Evolutionary conservation across 768 basidiomycete species (phyloP), one percentile per base, ranked within the genome.

Genomic region (Pleurotus djamor): DNA sequence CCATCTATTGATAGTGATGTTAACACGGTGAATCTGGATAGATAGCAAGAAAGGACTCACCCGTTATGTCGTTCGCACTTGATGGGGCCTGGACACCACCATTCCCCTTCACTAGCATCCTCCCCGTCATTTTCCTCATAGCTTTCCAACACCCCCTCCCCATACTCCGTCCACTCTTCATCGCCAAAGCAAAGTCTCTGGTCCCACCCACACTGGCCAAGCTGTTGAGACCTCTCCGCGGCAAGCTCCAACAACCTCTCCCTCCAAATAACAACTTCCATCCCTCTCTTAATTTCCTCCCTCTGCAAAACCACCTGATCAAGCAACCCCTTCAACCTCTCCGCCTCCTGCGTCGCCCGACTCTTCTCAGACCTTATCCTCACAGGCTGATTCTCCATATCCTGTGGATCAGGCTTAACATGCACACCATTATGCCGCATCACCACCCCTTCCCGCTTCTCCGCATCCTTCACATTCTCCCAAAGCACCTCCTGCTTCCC

Each of bases 131-230:
- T 67, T 47, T 77, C 71, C 36, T 86, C 87, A 61, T 92, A 92
- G 65, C 85, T 87, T 67, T 92, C 87, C 65, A 91, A 64, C 28
- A 87, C 88, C 13, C 81, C 82, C 2, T 72, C 75, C 7, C 85
- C 88, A 70, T 86, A 88, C 51, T 88, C 88, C 38, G 74, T 80
- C 78, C 85, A 92, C 68, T 92, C 90, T 59, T 87, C 85, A 49
- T 93, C 90, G n/a, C 88, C 88, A 68, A 88, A 87, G 60, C 89
- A 89, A 21, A 97, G 77, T 34, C 94, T 80, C 65, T 88, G 86
- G 70, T 97, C 94, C 87, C 94, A 95, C 4, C 95, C 94, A 71
- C 94, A 97, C 64, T 85, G 83, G 14, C 83, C 82, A 13, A 84
- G 68, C n/a, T 75, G 73, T 60, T 85, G 84, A 8, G 89, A 84